Evolutionary conservation across 768 basidiomycete species (phyloP).

Genomic region (Lactifluus echinatus): DNA sequence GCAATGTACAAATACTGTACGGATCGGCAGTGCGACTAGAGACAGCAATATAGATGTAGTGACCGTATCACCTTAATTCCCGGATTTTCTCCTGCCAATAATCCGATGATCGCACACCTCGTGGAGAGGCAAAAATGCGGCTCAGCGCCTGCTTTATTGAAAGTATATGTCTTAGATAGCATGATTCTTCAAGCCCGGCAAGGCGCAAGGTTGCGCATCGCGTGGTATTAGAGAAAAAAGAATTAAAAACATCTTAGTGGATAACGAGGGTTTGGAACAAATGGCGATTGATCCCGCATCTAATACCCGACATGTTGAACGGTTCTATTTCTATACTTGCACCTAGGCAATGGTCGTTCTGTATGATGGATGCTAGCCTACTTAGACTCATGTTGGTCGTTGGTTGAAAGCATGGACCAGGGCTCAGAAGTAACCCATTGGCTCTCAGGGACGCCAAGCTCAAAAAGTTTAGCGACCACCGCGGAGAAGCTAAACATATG

Average conservation of each 20-base stretch:
- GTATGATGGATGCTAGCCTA: not conserved
- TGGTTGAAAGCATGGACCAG: slow-evolving; percentile 57
- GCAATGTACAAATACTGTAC: not conserved
- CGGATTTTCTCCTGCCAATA: not conserved
- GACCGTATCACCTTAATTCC: not conserved
- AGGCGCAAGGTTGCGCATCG: too few species aligned
- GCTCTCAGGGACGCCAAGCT: slow-evolving; percentile 81
- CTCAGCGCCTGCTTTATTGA: not conserved
- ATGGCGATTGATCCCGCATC: not conserved
- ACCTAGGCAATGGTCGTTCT: not conserved
- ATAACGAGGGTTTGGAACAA: not conserved
- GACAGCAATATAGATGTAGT: not conserved
- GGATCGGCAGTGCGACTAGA: not conserved
- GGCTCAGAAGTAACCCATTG: slow-evolving; percentile 70
- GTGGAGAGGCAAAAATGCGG: not conserved
- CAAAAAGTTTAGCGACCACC: slow-evolving; percentile 71
- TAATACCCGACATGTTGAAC: not conserved
- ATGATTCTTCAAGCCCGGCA: not conserved
- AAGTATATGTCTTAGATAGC: not conserved
- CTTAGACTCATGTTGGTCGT: slow-evolving; percentile 30
- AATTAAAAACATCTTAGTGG: not conserved
- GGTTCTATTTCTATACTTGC: not conserved
- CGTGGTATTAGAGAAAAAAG: not conserved
- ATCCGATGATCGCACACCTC: not conserved
- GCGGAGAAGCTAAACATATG: slow-evolving; percentile 59